Conservation (phyloP, 2,329 filamentous ascomycete species). For the Colletotrichum coccodes region DNA sequence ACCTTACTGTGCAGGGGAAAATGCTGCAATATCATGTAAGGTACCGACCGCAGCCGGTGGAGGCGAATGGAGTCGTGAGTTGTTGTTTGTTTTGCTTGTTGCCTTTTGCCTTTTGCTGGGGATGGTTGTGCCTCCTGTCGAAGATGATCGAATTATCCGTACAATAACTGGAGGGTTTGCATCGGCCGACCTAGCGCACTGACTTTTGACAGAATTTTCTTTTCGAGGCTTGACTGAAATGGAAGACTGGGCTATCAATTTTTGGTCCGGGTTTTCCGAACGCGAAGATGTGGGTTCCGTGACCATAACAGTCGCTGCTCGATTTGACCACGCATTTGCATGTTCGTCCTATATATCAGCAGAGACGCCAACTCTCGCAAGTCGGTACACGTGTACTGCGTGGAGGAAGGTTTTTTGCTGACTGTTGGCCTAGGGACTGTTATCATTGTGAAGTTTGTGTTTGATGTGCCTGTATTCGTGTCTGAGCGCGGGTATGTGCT, state of each 20-base stretch:
- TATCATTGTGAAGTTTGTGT: background rate
- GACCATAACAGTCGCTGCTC: background rate
- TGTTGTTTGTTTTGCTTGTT: conserved; percentile 20
- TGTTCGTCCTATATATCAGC: background rate
- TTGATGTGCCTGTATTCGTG: background rate
- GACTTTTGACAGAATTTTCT: background rate
- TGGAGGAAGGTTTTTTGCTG: conserved; percentile 1
- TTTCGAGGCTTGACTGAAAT: background rate
- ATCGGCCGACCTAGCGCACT: background rate
- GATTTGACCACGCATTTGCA: background rate
- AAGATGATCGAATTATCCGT: background rate
- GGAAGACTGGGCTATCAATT: background rate
- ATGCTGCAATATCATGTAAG: conserved; percentile 25
- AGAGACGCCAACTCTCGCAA: background rate
- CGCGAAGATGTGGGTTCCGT: background rate
- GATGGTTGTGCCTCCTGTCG: background rate
- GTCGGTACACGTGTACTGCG: background rate
- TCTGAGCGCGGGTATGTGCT: background rate
- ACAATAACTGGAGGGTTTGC: conserved; percentile 14
- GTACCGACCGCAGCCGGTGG: conserved; percentile 18
- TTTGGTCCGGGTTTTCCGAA: background rate
- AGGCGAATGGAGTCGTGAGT: background rate
- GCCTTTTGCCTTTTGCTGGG: background rate
- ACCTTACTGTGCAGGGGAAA: conserved; percentile 11
- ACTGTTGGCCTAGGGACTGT: background rate